phyloP scores from a whole-genome alignment of 257 asterid species.

The Fraxinus excelsior region DNA sequence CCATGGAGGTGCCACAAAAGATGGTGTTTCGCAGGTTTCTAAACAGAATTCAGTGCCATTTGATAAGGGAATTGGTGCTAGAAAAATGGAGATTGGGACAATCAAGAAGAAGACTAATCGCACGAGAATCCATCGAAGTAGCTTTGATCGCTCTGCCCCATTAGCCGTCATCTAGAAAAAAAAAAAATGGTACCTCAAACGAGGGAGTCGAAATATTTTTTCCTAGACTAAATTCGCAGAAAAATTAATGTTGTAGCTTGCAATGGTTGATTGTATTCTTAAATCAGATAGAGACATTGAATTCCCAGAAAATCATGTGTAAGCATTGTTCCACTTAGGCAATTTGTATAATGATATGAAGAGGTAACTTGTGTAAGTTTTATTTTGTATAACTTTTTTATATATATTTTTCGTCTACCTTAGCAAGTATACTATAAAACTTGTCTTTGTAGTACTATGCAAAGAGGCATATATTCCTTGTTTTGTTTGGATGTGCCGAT shows the following conservation, averaged over 20 bases:
- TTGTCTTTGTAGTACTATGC: too few species aligned
- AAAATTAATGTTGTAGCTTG: not conserved
- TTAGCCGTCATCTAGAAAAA: conserved; percentile 51
- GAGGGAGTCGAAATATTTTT: too few species aligned
- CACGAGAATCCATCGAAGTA: conserved; percentile 45
- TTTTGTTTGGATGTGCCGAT: not conserved
- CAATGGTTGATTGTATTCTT: too few species aligned
- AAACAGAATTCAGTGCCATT: conserved; percentile 14
- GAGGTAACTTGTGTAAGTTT: too few species aligned
- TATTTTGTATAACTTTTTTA: too few species aligned
- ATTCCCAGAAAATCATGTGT: not conserved
- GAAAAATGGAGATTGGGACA: conserved; percentile 35
- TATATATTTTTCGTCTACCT: not conserved
- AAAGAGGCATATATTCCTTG: not conserved
- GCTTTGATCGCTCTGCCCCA: conserved; percentile 48
- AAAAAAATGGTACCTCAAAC: not conserved
- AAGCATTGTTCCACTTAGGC: not conserved
- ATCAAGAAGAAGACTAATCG: conserved; percentile 46
- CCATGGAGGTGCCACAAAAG: too few species aligned
- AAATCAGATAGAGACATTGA: not conserved
- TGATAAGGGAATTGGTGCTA: conserved; percentile 26
- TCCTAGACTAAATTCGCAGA: not conserved
- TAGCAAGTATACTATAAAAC: too few species aligned
- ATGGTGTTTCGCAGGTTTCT: conserved; percentile 19
- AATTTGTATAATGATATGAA: conserved; percentile 15